Evolutionary conservation across 805 yeast genomes (phyloP), one percentile per base, ranked within the genome.

Genomic region (Scheffersomyces lignosus): DNA sequence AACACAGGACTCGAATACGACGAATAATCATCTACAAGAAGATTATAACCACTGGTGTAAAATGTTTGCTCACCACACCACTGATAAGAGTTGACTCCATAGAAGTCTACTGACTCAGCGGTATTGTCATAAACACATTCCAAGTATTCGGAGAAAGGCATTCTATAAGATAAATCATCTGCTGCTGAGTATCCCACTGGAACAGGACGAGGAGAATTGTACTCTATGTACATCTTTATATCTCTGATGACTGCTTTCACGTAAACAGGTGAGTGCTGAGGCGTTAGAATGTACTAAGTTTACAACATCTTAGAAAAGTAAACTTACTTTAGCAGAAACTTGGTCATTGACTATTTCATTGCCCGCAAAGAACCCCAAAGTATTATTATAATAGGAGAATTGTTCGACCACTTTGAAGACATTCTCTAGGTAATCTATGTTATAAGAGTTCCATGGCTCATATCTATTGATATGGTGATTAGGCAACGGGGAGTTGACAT

Each of bases 181-280:
- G 97, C 98, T 0, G 98, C 97, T 0, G 97, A 88, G 58, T 91
- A 91, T 0, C 98, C 98, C 25, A 91, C 87, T 0, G 98, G 98
- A 13, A 91, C 77, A 10, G 53, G 52, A 37, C 99, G 73, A 1
- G 79, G 74, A 3, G 80, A 61, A 50, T 87, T 77, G 18, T 56
- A 50, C 6, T 64, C 56, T 43, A 87, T 80, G 55, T 84, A 91
- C 18, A 64, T 64, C 58, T 90, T 90, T 67, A 91, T 75, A 61
- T 91, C 97, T 33, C 91, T 70, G 4, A 88, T 70, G 18, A 90
- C 73, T 0, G 87, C 89, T 51, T 88, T 87, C 29, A 91, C 69
- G 54, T 80, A 91, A 2, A 73, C 68, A 1, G 97, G 95, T 0
- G 96, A 81, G 31, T 51, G 45, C 48, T 48, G 20, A 17, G 26